Conservation (phyloP, 208 protist genomes). For the Trichomonas gallinae region DNA sequence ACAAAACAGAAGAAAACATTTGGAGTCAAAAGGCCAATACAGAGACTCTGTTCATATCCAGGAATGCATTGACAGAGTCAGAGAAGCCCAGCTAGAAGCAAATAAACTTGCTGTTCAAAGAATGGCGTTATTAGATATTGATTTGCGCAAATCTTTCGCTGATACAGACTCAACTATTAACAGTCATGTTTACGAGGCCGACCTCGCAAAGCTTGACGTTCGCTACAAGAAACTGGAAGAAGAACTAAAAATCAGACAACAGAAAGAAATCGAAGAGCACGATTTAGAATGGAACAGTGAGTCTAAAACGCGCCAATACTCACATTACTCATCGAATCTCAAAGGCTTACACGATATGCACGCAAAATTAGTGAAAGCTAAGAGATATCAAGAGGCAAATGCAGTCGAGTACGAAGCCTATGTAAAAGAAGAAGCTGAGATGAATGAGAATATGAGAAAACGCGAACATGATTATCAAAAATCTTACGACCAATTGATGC, state of each 20-base stretch:
- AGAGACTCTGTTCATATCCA: not conserved
- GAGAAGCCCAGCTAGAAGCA: not conserved
- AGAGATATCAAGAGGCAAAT: not conserved
- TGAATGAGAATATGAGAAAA: not conserved
- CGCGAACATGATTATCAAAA: not conserved
- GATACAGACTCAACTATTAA: not conserved
- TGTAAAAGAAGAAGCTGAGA: not conserved
- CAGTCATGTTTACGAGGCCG: not conserved
- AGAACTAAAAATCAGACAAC: not conserved
- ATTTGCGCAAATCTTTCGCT: not conserved
- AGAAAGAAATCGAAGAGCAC: not conserved
- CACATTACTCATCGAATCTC: not conserved
- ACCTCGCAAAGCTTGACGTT: not conserved
- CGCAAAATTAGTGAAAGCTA: not conserved
- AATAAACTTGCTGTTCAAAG: not conserved
- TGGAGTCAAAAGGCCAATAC: not conserved
- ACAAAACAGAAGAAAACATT: not conserved
- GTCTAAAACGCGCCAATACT: not conserved
- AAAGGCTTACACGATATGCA: not conserved
- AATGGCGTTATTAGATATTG: not conserved
- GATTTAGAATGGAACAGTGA: not conserved
- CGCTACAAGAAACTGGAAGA: not conserved
- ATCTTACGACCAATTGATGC: not conserved
- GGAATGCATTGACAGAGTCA: not conserved
- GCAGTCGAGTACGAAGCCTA: not conserved